Percentiles rank a stretch among this genome's conserved stretches.
These are phyloP conservation scores for Saturnispora serradocipensis DNA, from an alignment of 805 yeast species.

Conservation along the genomic window DNA sequence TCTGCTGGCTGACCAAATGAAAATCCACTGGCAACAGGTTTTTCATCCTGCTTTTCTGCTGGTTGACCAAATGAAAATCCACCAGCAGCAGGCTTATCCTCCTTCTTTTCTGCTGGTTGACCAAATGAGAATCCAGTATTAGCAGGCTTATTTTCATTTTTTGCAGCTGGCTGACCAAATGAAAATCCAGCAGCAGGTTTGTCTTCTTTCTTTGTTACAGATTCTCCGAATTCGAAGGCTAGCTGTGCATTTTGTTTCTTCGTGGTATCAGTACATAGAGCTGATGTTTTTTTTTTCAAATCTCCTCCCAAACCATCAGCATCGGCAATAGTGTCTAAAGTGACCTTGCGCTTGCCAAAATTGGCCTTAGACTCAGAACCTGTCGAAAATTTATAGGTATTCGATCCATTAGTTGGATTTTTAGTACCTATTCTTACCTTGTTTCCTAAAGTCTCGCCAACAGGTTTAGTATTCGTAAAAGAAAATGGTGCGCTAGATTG, in stretches of 20 bases:
- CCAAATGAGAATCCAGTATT: not conserved
- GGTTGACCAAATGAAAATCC: slow-evolving; percentile 1
- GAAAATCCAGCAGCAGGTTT: not conserved
- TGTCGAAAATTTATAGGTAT: not conserved
- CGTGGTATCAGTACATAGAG: not conserved
- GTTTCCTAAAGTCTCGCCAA: not conserved
- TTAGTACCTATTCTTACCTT: not conserved
- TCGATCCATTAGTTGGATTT: not conserved
- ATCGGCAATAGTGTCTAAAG: not conserved
- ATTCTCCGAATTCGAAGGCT: no score
- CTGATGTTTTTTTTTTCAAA: not conserved
- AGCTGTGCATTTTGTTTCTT: not conserved
- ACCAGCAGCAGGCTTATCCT: not conserved
- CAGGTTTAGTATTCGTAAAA: not conserved
- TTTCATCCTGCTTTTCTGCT: not conserved
- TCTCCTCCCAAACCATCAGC: not conserved
- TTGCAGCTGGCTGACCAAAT: not conserved
- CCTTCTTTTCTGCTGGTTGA: not conserved
- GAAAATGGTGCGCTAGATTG: not conserved
- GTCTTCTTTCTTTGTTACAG: not conserved
- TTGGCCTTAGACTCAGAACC: not conserved
- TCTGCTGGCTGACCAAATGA: not conserved
- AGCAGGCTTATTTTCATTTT: not conserved
- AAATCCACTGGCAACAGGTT: slow-evolving; percentile 3
- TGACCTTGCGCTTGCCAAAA: not conserved